phyloP scores from a whole-genome alignment of 257 asterid species.

The Prunella vulgaris region DNA sequence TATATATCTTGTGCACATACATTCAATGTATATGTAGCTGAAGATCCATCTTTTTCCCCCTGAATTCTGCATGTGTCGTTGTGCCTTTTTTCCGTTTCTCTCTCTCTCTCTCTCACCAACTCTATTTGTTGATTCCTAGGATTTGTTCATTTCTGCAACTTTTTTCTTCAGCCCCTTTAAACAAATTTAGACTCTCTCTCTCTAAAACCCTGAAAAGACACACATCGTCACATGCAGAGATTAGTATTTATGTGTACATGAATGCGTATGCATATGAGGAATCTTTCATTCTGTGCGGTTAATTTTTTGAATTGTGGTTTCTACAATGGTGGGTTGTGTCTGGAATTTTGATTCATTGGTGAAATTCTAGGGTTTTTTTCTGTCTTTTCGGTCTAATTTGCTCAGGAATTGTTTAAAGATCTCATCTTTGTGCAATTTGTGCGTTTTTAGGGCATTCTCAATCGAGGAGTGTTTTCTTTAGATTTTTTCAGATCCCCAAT shows the following conservation, averaged over 20 bases:
- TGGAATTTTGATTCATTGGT: conserved; percentile 25
- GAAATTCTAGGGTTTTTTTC: conserved; percentile 27
- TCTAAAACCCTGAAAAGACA: conserved; percentile 11
- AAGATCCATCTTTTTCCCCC: conserved; percentile 38
- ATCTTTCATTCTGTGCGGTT: background rate
- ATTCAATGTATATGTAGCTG: conserved; percentile 22
- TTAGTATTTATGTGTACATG: conserved; percentile 8
- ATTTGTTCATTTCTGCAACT: conserved; percentile 15
- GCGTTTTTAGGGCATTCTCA: conserved; percentile 13
- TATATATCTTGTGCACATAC: background rate
- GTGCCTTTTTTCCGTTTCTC: background rate
- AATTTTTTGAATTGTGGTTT: conserved; percentile 21
- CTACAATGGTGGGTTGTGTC: conserved; percentile 19
- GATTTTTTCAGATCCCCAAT: conserved; percentile 38
- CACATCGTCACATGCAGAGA: conserved; percentile 21
- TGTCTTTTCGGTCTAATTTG: background rate
- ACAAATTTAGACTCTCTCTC: conserved; percentile 19
- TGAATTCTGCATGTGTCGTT: conserved; percentile 32
- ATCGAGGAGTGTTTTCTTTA: conserved; percentile 1
- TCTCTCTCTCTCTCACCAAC: background rate
- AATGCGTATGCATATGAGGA: conserved; percentile 13
- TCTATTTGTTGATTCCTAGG: conserved; percentile 30
- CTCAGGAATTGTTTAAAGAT: conserved; percentile 21
- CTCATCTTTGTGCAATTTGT: conserved; percentile 22
- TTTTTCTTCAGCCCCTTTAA: conserved; percentile 1